phyloP scores from a whole-genome alignment of 495 filamentous ascomycete species.

The Penicillium psychrofluorescens region DNA sequence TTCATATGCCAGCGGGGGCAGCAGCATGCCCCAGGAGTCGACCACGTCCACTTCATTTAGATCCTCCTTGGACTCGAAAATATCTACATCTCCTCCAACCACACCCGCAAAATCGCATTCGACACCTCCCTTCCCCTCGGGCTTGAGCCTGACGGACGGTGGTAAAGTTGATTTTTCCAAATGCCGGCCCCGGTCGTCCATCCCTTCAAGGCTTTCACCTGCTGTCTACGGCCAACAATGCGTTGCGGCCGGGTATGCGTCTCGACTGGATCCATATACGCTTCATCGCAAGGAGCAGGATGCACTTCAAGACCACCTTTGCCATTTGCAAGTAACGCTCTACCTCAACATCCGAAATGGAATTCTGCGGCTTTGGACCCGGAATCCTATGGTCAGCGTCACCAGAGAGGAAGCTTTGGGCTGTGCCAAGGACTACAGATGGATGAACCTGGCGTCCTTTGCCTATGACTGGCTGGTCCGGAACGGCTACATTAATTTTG shows the following conservation, averaged over 20 bases:
- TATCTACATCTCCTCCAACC: slow-evolving; percentile 25
- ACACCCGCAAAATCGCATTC: slow-evolving; percentile 8
- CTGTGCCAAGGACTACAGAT: slow-evolving; percentile 84
- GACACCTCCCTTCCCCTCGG: slow-evolving; percentile 7
- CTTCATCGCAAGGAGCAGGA: slow-evolving; percentile 81
- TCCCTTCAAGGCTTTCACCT: slow-evolving; percentile 65
- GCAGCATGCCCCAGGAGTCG: slow-evolving; percentile 22
- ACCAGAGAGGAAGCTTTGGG: slow-evolving; percentile 84
- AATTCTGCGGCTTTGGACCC: slow-evolving; percentile 83
- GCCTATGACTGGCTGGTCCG: slow-evolving; percentile 90
- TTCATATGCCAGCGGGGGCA: slow-evolving; percentile 11
- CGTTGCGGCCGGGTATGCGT: slow-evolving; percentile 79
- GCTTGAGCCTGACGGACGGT: slow-evolving; percentile 9
- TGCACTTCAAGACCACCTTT: slow-evolving; percentile 72
- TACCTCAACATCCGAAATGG: slow-evolving; percentile 97
- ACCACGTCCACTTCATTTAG: slow-evolving; percentile 21
- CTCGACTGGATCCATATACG: slow-evolving; percentile 81
- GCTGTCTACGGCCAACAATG: slow-evolving; percentile 81
- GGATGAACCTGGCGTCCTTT: slow-evolving; percentile 81
- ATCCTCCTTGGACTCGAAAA: slow-evolving; percentile 16
- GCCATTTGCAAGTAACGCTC: slow-evolving; percentile 82
- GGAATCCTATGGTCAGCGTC: slow-evolving; percentile 83
- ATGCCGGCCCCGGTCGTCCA: slow-evolving; percentile 64
- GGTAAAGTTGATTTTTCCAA: slow-evolving; percentile 19
- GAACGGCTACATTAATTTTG: slow-evolving; percentile 94